Base-by-base conservation (phyloP, 176 grass and related monocot genomes). In the Phoenix dactylifera region DNA sequence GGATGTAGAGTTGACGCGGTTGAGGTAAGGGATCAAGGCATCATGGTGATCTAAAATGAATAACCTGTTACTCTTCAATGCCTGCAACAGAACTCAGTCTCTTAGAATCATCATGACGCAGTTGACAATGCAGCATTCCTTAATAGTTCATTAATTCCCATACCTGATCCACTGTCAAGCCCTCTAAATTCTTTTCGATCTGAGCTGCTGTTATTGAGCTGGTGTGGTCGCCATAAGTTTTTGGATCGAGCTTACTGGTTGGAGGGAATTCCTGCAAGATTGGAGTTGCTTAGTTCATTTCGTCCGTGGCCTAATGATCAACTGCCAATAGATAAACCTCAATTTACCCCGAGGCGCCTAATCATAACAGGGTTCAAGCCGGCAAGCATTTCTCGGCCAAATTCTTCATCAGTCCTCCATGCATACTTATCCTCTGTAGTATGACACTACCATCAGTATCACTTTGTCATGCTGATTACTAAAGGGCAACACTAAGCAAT, bases 31-130 rank as follows among this genome's bases (percentile, higher is more conserved):
- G 68, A 96, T 87, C 73, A 90, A 63, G 17, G 77, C 60, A 60
- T 96, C 91, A 55, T 96, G 86, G 79, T 96, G 86, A 71, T 95
- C 91, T 54, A 96, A 79, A 63, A 95, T 85, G 72, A 77, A 95
- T 1, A 95, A 39, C 72, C 54, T 81, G 9, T 88, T 85, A 7
- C 5, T 75, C 54, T 58, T 69, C 50, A 88, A 26, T n/a, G 92
- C 87, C 92, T 95, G 80, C 50, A 77, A 4, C 59, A 23, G 26
- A 58, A 52, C 50, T 17, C 19, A 63, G 14, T 18, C 24, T 16
- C 14, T 26, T 5, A 16, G 1, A 59, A 59, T 17, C 35, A 44
- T 26, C 57, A 26, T 28, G 22, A 5, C 12, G 17, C 16, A 0
- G 26, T 59, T 6, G 18, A 17, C 24, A 24, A 16, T 59, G 15